phyloP scores from a whole-genome alignment of 2,329 filamentous ascomycete species.

The Fusarium dimerum region DNA sequence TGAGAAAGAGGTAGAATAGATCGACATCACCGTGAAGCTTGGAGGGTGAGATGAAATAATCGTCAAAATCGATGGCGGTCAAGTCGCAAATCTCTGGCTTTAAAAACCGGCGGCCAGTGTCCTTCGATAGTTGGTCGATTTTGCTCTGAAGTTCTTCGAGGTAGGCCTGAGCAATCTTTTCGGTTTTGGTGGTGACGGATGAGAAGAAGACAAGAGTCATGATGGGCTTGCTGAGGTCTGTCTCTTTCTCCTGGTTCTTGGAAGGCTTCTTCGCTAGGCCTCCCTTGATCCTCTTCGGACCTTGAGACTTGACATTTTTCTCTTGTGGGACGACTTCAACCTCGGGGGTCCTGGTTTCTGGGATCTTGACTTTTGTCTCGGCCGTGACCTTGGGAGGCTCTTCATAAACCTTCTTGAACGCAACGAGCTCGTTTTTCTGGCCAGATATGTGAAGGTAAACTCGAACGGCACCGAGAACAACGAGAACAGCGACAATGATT shows the following conservation, averaged over 20 bases:
- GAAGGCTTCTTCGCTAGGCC: conserved; percentile 36
- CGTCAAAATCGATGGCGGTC: conserved; percentile 86
- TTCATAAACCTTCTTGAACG: conserved; percentile 39
- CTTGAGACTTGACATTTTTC: conserved; percentile 36
- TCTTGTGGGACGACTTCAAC: conserved; percentile 27
- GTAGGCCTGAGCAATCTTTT: conserved; percentile 69
- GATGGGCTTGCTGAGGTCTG: conserved; percentile 48
- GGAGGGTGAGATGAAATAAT: conserved; percentile 82
- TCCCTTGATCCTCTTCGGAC: conserved; percentile 53
- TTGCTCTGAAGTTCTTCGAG: conserved; percentile 53
- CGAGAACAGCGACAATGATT: conserved; percentile 42
- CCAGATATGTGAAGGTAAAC: conserved; percentile 44
- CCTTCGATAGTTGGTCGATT: conserved; percentile 50
- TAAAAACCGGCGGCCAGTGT: conserved; percentile 42
- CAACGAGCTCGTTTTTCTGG: conserved; percentile 36
- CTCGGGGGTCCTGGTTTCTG: conserved; percentile 7
- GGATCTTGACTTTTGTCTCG: conserved; percentile 17
- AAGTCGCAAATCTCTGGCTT: conserved; percentile 73
- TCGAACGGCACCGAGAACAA: conserved; percentile 41
- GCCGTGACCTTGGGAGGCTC: conserved; percentile 18
- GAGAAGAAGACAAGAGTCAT: conserved; percentile 86
- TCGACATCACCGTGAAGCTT: conserved; percentile 58
- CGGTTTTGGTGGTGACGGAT: conserved; percentile 81
- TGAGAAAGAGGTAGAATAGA: conserved; percentile 79
- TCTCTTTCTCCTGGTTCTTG: conserved; percentile 24